Percentiles rank a stretch among this genome's conserved stretches.
Conservation (phyloP, 2,329 filamentous ascomycete genomes). For the Penicillium janthinellum region DNA sequence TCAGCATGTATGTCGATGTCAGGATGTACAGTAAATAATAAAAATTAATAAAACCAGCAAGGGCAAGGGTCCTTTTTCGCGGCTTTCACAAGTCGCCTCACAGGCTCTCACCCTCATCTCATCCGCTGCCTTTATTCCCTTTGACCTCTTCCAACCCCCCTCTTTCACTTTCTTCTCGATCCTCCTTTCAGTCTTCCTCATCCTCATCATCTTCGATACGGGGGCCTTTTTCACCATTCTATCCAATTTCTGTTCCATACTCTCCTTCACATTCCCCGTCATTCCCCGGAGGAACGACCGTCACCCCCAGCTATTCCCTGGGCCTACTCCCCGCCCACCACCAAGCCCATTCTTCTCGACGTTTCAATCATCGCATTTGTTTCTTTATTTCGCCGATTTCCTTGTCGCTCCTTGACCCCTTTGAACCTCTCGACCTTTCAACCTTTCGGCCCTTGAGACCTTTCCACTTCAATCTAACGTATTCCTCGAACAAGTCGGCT, state of each 20-base stretch:
- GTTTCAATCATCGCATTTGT: background rate
- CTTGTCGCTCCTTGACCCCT: background rate
- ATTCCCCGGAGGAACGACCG: conserved; percentile 46
- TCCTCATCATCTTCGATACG: background rate
- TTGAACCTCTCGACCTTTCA: background rate
- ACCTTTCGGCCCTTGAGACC: background rate
- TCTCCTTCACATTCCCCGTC: conserved; percentile 11
- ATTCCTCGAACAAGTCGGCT: background rate
- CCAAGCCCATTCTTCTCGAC: conserved; percentile 2
- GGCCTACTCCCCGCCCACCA: conserved; percentile 16
- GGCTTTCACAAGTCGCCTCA: conserved; percentile 3
- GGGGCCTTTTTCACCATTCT: background rate
- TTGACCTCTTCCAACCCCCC: conserved; percentile 9
- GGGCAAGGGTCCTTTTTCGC: background rate
- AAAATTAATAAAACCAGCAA: background rate
- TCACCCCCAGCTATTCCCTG: conserved; percentile 18
- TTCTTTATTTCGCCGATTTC: background rate
- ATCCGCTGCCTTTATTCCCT: conserved; percentile 17
- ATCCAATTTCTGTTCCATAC: conserved; percentile 6
- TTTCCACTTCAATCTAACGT: background rate
- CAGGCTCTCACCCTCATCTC: conserved; percentile 7
- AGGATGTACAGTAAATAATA: background rate
- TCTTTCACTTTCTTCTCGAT: conserved; percentile 4
- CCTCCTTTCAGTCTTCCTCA: conserved; percentile 17
- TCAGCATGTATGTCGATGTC: background rate